These are phyloP conservation scores for Arthrobotrys megalospora DNA, from an alignment of 2,329 filamentous ascomycete species.

Conservation along the genomic window DNA sequence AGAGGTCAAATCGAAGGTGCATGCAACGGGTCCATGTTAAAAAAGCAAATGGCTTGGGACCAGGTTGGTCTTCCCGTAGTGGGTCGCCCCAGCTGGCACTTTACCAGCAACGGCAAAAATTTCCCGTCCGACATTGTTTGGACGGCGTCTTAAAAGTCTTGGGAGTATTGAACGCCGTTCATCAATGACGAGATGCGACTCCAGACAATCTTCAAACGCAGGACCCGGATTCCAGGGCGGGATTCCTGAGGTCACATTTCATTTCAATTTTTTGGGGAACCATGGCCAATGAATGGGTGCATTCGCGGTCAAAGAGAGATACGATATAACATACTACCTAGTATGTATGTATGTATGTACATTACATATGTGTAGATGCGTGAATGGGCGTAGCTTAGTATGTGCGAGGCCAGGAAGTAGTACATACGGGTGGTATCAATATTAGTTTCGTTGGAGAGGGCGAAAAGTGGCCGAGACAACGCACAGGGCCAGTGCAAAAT, in stretches of 20 bases:
- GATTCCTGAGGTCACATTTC: conserved; percentile 26
- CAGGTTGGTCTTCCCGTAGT: conserved; percentile 58
- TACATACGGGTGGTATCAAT: not conserved
- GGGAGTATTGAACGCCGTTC: conserved; percentile 57
- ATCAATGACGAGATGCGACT: conserved; percentile 49
- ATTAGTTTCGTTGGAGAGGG: not conserved
- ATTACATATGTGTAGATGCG: not conserved
- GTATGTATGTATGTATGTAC: not conserved
- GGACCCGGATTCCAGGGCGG: conserved; percentile 29
- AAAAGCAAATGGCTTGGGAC: conserved; percentile 52
- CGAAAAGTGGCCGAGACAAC: conserved; percentile 60
- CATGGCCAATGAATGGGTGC: too few species aligned
- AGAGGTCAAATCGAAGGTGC: conserved; percentile 28
- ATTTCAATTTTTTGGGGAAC: not conserved
- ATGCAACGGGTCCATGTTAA: conserved; percentile 23
- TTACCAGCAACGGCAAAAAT: conserved; percentile 48
- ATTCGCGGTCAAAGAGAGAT: not conserved
- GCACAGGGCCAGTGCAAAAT: conserved; percentile 38
- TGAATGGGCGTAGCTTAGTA: conserved; percentile 6
- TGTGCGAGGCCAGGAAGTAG: not conserved
- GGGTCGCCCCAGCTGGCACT: conserved; percentile 49
- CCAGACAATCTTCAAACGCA: conserved; percentile 26
- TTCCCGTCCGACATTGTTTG: conserved; percentile 49
- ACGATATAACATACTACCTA: not conserved
- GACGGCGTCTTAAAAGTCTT: conserved; percentile 61